These are phyloP conservation scores for Achlya hypogyna DNA, from an alignment of 352 stramenopile species.

Conservation along the genomic window DNA sequence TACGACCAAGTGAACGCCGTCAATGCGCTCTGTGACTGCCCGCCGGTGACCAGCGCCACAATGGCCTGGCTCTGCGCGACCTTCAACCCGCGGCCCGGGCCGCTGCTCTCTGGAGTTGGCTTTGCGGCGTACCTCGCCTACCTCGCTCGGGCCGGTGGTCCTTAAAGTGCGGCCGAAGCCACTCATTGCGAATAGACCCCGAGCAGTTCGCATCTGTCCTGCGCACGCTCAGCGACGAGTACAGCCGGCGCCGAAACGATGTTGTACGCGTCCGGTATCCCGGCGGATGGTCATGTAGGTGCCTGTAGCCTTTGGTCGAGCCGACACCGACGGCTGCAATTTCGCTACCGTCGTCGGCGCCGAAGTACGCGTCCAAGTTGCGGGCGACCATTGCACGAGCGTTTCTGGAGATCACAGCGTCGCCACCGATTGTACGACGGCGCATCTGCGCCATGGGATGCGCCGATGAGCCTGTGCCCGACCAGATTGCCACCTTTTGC, in stretches of 20 bases:
- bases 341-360: conserved; percentile 29
- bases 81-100: conserved; percentile 32
- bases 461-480: conserved; percentile 27
- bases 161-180: too few relatives aligned
- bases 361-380: neutral
- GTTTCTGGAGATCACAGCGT: neutral
- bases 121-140: conserved; percentile 61
- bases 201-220: too few relatives aligned
- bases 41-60: conserved; percentile 22
- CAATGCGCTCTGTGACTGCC: conserved; percentile 34
- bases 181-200: too few relatives aligned
- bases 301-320: too few relatives aligned
- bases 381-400: neutral
- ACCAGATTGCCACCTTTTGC: conserved; percentile 66
- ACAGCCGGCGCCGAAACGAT: too few relatives aligned
- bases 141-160: conserved; percentile 56
- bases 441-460: neutral
- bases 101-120: conserved; percentile 39
- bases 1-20: conserved; percentile 31
- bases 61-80: conserved; percentile 46
- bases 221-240: too few relatives aligned
- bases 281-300: neutral
- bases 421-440: neutral
- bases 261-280: conserved; percentile 17
- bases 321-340: neutral